Evolutionary conservation across 306 rosid genomes (phyloP).

Genomic region (Rosa rugosa): DNA sequence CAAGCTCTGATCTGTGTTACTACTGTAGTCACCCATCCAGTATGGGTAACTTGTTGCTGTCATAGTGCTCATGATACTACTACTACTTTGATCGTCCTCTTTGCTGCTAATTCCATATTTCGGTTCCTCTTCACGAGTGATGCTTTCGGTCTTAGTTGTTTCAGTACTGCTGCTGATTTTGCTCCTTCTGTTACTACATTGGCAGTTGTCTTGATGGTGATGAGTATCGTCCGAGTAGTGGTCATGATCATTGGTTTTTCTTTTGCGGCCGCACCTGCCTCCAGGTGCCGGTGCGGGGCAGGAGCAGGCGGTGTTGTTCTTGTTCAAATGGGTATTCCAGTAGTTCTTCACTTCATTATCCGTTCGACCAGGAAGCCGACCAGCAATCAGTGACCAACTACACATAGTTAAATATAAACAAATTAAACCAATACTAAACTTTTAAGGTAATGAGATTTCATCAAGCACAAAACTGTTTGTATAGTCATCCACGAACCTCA

Average conservation of each 20-base stretch:
- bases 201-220: background rate
- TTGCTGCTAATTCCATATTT: background rate
- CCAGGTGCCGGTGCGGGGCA: background rate
- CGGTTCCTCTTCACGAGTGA: background rate
- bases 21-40: background rate
- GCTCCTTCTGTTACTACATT: background rate
- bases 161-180: background rate
- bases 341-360: constrained; percentile 64
- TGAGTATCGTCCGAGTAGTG: background rate
- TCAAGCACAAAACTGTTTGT: too few species aligned
- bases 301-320: constrained; percentile 15
- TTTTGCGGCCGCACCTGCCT: background rate
- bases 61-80: background rate
- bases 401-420: background rate
- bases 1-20: background rate
- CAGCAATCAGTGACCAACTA: constrained; percentile 75
- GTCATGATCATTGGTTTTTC: background rate
- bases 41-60: background rate
- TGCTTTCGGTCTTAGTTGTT: background rate
- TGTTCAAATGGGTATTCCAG: constrained; percentile 73
- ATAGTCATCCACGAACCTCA: background rate
- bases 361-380: constrained; percentile 67
- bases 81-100: background rate
- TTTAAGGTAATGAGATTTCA: background rate
- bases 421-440: background rate